Evolutionary conservation across 2,329 filamentous ascomycete genomes (phyloP).

Genomic region (Beauveria scarabaeidicola): DNA sequence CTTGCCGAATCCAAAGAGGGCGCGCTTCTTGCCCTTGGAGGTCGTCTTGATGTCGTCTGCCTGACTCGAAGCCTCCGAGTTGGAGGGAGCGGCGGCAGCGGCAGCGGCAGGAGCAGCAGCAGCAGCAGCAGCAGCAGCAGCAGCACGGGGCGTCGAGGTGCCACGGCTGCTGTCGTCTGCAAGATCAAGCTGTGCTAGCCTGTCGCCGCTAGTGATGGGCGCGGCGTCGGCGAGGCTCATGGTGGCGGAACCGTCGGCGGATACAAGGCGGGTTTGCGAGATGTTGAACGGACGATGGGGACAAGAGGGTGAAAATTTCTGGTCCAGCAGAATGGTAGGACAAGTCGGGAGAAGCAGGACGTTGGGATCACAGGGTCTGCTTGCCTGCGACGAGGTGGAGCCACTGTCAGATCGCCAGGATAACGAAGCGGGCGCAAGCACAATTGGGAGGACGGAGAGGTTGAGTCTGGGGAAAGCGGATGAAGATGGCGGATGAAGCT

Average conservation of each 20-base stretch:
- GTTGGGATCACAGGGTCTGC: slow-evolving; percentile 10
- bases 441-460: background rate
- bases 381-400: slow-evolving; percentile 9
- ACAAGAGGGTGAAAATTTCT: background rate
- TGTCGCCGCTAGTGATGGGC: slow-evolving; percentile 8
- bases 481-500: background rate
- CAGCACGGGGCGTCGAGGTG: slow-evolving; percentile 25
- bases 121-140: slow-evolving; percentile 1
- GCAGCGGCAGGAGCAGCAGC: slow-evolving; percentile 14
- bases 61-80: slow-evolving; percentile 19
- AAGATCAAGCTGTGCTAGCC: slow-evolving; percentile 13
- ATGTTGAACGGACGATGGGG: background rate
- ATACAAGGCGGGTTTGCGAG: background rate
- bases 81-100: background rate
- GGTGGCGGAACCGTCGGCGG: background rate
- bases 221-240: slow-evolving; percentile 11
- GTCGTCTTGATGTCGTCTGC: slow-evolving; percentile 19
- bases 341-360: slow-evolving; percentile 3
- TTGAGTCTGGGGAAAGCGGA: background rate
- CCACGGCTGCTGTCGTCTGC: slow-evolving; percentile 21
- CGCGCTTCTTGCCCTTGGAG: slow-evolving; percentile 42
- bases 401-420: slow-evolving; percentile 9
- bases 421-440: slow-evolving; percentile 5
- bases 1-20: slow-evolving; percentile 54
- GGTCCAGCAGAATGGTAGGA: background rate